Evolutionary conservation across 2,329 filamentous ascomycete genomes (phyloP), one percentile per base, ranked within the genome.

Genomic region (Cordyceps fumosorosea): DNA sequence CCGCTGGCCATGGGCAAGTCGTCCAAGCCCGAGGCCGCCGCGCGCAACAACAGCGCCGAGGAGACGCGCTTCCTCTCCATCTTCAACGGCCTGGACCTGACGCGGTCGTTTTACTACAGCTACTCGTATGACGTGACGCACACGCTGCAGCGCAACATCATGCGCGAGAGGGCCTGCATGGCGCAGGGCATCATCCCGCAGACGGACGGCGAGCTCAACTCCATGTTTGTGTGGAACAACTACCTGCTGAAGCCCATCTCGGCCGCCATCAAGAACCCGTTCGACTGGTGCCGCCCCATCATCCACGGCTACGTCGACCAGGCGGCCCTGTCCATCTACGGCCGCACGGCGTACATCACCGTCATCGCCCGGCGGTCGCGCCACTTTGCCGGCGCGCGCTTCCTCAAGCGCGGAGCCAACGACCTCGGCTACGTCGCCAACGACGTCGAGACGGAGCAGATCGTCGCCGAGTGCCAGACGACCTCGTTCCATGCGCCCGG

Each of bases 221-320:
- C 89, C 45, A 99, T 99, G 95, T 99, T 99, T 71, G 89, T 98
- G 3, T 99, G 95, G 95, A 99, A 99, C 69, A 86, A 90, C 67
- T 90, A 97, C 73, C 81, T 99, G 5, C 81, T 99, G 20, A 81
- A 88, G 64, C 93, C 95, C 0, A 91, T 89, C 0, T 79, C 84
- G 14, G 76, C 79, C 20, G 83, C 82, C 6, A 78, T 99, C 45
- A 88, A 89, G 65, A 89, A 93, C 68, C 87, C 91, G 0, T 96
- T 91, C 71, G 92, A 98, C 71, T 99, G 95, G 95, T 99, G 93
- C 73, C 83, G 96, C 26, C 93, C 95, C 0, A 89, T 98, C 63
- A 93, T 97, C 51, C 93, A 99, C 73, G 95, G 95, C 3, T 98
- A 96, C 73, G 91, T 99, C 65, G 91, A 97, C 69, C 95, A 99